Conservation (phyloP, 202 grass and related monocot genomes). For the Carex arenaria region DNA sequence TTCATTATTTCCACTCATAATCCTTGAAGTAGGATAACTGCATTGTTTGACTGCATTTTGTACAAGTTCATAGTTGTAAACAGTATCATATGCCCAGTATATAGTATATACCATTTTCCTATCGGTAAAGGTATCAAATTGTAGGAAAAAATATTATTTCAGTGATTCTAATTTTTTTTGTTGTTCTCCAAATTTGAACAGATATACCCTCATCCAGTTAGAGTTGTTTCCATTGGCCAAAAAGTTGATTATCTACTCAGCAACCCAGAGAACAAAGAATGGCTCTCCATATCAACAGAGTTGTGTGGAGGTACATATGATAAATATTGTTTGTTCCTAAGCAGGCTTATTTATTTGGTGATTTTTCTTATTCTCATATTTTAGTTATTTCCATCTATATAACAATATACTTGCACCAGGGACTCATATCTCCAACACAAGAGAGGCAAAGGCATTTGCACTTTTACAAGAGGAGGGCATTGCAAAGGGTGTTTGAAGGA, state of each 20-base stretch:
- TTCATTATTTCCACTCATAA: conserved; percentile 2
- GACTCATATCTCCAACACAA: conserved; percentile 89
- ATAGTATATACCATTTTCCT: not conserved
- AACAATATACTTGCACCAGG: conserved; percentile 39
- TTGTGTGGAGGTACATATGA: conserved; percentile 76
- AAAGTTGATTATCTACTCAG: conserved; percentile 80
- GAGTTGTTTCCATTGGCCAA: conserved; percentile 82
- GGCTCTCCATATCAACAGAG: conserved; percentile 89
- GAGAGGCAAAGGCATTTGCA: conserved; percentile 79
- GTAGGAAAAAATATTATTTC: not conserved
- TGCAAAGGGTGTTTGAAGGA: conserved; percentile 90
- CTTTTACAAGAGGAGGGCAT: conserved; percentile 97
- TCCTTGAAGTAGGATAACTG: conserved; percentile 2
- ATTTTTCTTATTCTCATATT: not conserved
- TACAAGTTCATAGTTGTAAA: not conserved
- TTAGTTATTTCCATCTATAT: conserved; percentile 1
- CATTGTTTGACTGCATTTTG: not conserved
- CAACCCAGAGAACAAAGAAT: conserved; percentile 79
- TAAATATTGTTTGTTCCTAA: not conserved
- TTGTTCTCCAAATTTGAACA: conserved; percentile 19
- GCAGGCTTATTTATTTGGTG: not conserved
- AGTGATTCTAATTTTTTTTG: not conserved
- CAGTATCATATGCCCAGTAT: not conserved
- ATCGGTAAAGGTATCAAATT: not conserved
- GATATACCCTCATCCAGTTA: conserved; percentile 94